Base-by-base conservation (phyloP, 305 asterid species). In the Euphrasia arctica region DNA sequence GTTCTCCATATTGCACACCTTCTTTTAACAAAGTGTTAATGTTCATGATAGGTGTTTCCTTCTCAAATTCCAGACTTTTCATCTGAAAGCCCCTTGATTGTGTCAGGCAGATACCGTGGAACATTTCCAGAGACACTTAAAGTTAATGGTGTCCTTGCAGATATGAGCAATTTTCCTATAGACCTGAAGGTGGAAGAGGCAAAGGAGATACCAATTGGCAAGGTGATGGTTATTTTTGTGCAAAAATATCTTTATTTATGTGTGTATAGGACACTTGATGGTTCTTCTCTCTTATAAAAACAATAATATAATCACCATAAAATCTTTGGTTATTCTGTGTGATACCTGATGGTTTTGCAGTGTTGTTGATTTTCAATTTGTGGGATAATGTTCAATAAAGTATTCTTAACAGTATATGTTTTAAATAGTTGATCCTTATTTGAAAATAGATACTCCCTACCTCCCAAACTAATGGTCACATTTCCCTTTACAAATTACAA, bases 81-180 rank as follows among this genome's bases (percentile, higher is more conserved):
- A 15, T 82, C 83, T 36, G 85, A 76, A 71, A 76, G 96, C 76
- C 92, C 95, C 71, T 80, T 90, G 85, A 79, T 90, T 61, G 62
- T 88, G 74, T 84, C 93, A 54, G 97, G 97, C 71, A 82, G 97
- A 79, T 90, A 88, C 72, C 83, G 64, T 0, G 97, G 99, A 64
- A 74, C 62, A 48, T 93, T 93, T 72, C 97, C 97, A 0, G 79
- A 77, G 54, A 75, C 57, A 65, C 79, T 93, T 47, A 75, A 70
- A 67, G 79, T 83, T 61, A 79, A 76, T 64, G 97, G 96, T 58
- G 47, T 72, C 72, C 86, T 75, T 77, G 74, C 84, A 63, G 95
- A 88, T 78, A 73, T 65, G 82, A 83, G 80, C 82, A 76, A 74
- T 39, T 82, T 80, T 77, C 68, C 82, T 49, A 55, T 80, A 58